Base-by-base conservation (phyloP, 495 filamentous ascomycete genomes). In the Trichoderma orchidacearum region DNA sequence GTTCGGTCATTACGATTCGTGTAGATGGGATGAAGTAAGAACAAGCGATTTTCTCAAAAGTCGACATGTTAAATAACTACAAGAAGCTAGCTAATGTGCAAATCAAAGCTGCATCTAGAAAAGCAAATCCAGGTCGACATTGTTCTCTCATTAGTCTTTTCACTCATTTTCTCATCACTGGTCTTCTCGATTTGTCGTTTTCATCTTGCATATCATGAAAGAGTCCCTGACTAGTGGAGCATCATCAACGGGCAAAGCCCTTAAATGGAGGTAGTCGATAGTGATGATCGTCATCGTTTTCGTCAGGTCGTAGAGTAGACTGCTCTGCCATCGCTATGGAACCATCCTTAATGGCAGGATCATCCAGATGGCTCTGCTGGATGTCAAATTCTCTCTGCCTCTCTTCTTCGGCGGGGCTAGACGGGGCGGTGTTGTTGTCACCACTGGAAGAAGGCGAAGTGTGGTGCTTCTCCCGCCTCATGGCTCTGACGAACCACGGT, bases 401-500 rank as follows among this genome's bases (percentile, higher is more conserved):
- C 21, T 48, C 41, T 3, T 48, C 21, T 2, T 48, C 41, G 8
- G 11, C 8, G 5, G 8, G 18, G 3, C 9, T 11, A 48, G 41
- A 17, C 15, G 36, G n/a, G 27, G 21, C 13, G 2, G 41, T 12
- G 13, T 48, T 7, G 41, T 48, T 6, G 27, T 2, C 3, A 23
- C 23, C 32, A 11, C n/a, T n/a, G 3, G 32, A 35, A 35, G 36
- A 45, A 18, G 36, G 36, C 9, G 36, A 17, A 35, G 8, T 2
- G 32, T 18, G 36, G 36, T 17, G 3, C 9, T 13, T 11, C 21
- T 27, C 23, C n/a, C 11, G 32, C 63, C 54, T 18, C 53, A 56
- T 54, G 52, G 56, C 56, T 45, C 61, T 66, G 52, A 72, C 35
- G 48, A 64, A 51, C 72, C 71, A 68, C 48, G 61, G 64, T 61